phyloP scores from a whole-genome alignment of 257 asterid genomes.

The Penstemon davidsonii region DNA sequence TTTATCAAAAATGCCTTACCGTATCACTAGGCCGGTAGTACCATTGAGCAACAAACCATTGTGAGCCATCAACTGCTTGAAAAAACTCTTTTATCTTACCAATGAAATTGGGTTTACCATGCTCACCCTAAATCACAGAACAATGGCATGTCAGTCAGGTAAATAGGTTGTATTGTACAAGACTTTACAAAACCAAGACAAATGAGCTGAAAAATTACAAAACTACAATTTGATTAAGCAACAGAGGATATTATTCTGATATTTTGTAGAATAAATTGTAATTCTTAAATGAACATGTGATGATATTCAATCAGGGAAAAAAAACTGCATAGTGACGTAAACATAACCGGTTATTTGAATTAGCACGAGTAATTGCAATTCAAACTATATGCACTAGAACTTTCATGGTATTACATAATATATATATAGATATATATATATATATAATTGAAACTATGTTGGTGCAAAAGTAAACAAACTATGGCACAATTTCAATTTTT shows the following conservation, averaged over 20 bases:
- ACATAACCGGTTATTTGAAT: not conserved
- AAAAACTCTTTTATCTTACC: constrained; percentile 74
- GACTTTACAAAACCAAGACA: not conserved
- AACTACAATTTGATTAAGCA: not conserved
- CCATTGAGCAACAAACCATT: constrained; percentile 66
- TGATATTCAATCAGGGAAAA: not conserved
- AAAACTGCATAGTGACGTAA: not conserved
- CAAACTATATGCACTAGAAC: not conserved
- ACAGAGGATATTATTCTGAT: not conserved
- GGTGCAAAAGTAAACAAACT: too few species aligned
- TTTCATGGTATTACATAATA: too few species aligned
- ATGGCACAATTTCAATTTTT: too few species aligned
- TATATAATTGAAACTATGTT: too few species aligned
- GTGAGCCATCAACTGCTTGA: constrained; percentile 48
- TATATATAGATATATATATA: too few species aligned
- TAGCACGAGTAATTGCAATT: not conserved
- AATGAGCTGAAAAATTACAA: not conserved
- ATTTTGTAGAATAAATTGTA: not conserved
- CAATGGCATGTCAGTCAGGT: not conserved
- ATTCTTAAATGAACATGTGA: not conserved
- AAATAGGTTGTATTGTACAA: not conserved
- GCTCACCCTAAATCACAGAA: constrained; percentile 46
- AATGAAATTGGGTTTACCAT: constrained; percentile 44
- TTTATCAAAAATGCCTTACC: constrained; percentile 38
- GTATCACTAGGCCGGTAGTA: constrained; percentile 74